A percentile compares a stretch with the other conserved stretches of the same genome.
Conservation (phyloP, 192 early-diverging fungal species). For the Coemansia sp. region DNA sequence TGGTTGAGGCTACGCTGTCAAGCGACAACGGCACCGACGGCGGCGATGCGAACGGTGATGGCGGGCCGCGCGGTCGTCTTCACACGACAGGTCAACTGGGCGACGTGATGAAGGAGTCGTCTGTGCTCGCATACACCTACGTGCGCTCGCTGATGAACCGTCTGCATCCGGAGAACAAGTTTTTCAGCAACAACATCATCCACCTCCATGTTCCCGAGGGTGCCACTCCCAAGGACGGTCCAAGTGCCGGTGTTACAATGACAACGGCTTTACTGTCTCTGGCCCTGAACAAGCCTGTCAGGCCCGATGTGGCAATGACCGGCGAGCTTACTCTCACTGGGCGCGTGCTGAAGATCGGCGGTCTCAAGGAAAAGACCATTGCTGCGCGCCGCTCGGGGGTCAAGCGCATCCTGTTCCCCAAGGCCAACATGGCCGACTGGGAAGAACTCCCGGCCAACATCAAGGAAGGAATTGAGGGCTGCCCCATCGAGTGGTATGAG, state of each 20-base stretch:
- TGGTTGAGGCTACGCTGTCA: slow-evolving; percentile 76
- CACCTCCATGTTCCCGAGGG: slow-evolving; percentile 98
- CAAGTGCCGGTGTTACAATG: slow-evolving; percentile 95
- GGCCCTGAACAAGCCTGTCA: slow-evolving; percentile 75
- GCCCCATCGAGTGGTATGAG: slow-evolving; percentile 82
- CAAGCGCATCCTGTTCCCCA: slow-evolving; percentile 86
- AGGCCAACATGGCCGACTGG: slow-evolving; percentile 90
- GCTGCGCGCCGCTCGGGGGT: slow-evolving; percentile 94
- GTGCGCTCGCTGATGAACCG: slow-evolving; percentile 79
- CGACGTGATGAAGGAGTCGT: slow-evolving; percentile 99
- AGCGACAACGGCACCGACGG: slow-evolving; percentile 23
- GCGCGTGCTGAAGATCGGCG: slow-evolving; percentile 96
- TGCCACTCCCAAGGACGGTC: slow-evolving; percentile 97
- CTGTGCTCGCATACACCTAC: slow-evolving; percentile 94
- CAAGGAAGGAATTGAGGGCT: slow-evolving; percentile 82
- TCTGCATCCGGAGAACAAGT: slow-evolving; percentile 79
- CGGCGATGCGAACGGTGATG: neutral
- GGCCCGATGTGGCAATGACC: slow-evolving; percentile 92
- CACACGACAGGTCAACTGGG: slow-evolving; percentile 94
- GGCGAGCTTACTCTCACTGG: slow-evolving; percentile 98
- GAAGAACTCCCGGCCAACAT: slow-evolving; percentile 91
- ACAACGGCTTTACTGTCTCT: slow-evolving; percentile 91
- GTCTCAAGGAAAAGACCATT: slow-evolving; percentile 96
- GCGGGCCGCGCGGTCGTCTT: slow-evolving; percentile 59
- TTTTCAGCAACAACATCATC: slow-evolving; percentile 87